Evolutionary conservation across 169 alveolate genomes (phyloP).

Genomic region (Babesia gibsoni): DNA sequence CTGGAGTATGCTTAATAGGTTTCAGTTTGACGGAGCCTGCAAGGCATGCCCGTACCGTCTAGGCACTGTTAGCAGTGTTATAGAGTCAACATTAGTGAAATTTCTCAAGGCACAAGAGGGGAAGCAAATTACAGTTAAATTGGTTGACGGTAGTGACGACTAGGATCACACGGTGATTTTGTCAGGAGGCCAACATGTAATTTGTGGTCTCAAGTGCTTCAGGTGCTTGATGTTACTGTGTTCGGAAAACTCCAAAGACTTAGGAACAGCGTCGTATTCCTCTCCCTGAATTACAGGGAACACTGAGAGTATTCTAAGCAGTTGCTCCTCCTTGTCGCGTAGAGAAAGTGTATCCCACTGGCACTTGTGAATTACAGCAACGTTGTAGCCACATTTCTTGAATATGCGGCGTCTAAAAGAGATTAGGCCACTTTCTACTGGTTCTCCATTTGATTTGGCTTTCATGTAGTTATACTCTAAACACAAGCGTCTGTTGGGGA

Average conservation of each 20-base stretch:
- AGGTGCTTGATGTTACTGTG: conserved; percentile 57
- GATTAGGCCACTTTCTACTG: conserved; percentile 73
- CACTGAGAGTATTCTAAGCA: conserved; percentile 59
- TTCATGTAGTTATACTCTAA: conserved; percentile 79
- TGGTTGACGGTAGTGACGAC: conserved; percentile 54
- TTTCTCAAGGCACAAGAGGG: conserved; percentile 57
- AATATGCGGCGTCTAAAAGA: conserved; percentile 75
- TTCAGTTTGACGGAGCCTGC: conserved; percentile 69
- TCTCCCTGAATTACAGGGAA: conserved; percentile 40
- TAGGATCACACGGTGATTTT: conserved; percentile 66
- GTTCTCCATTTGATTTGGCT: conserved; percentile 71
- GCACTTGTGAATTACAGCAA: conserved; percentile 74
- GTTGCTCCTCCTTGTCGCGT: conserved; percentile 77
- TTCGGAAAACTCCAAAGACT: conserved; percentile 49
- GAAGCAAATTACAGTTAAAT: conserved; percentile 69
- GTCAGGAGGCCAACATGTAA: conserved; percentile 83
- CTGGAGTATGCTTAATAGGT: conserved; percentile 34
- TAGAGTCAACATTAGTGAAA: conserved; percentile 66
- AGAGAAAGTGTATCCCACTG: conserved; percentile 73
- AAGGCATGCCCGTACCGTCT: conserved; percentile 70
- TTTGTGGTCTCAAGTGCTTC: conserved; percentile 74
- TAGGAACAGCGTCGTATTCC: conserved; percentile 46
- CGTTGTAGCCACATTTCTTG: conserved; percentile 75
- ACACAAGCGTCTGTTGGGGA: conserved; percentile 75
- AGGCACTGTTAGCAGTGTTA: conserved; percentile 68